Evolutionary conservation across 352 stramenopile species (phyloP).

Genomic region (Pythium chondricola): DNA sequence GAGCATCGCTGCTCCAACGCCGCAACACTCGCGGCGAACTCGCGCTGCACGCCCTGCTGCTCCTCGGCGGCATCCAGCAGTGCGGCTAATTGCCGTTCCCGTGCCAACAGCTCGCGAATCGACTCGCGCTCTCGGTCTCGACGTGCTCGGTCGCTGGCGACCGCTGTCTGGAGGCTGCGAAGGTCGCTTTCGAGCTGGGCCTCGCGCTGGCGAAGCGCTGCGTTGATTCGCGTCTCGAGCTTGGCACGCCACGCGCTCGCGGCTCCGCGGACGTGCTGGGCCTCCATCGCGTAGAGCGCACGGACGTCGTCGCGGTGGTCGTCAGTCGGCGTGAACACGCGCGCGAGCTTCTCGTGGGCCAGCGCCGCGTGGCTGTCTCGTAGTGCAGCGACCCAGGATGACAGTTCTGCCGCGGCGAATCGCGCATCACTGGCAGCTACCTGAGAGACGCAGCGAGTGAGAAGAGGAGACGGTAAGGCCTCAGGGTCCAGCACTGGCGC

Average conservation of each 20-base stretch:
- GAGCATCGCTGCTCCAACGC: constrained; percentile 52
- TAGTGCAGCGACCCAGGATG: constrained; percentile 35
- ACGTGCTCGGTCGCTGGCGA: constrained; percentile 30
- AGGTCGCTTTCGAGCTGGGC: constrained; percentile 40
- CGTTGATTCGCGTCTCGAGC: constrained; percentile 42
- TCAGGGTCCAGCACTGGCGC: no score
- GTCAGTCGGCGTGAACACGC: constrained; percentile 26
- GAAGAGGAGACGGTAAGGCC: not conserved
- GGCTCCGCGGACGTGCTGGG: constrained; percentile 40
- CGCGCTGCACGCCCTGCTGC: constrained; percentile 54
- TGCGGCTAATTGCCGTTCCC: constrained; percentile 59
- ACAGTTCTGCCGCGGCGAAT: constrained; percentile 38
- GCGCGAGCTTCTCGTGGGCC: constrained; percentile 5
- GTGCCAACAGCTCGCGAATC: constrained; percentile 65
- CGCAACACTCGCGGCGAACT: constrained; percentile 53
- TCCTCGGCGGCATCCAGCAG: constrained; percentile 77
- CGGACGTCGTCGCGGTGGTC: constrained; percentile 36
- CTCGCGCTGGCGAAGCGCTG: constrained; percentile 29
- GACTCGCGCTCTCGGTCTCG: constrained; percentile 44
- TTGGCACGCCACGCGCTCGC: constrained; percentile 57
- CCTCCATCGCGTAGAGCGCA: constrained; percentile 39
- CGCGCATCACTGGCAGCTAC: constrained; percentile 40
- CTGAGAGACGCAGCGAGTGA: constrained; percentile 12
- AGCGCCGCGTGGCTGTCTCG: constrained; percentile 35
- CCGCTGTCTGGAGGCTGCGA: constrained; percentile 28